Evolutionary conservation across 495 filamentous ascomycete species (phyloP), one percentile per base, ranked within the genome.

Genomic region (Xylaria cubensis): DNA sequence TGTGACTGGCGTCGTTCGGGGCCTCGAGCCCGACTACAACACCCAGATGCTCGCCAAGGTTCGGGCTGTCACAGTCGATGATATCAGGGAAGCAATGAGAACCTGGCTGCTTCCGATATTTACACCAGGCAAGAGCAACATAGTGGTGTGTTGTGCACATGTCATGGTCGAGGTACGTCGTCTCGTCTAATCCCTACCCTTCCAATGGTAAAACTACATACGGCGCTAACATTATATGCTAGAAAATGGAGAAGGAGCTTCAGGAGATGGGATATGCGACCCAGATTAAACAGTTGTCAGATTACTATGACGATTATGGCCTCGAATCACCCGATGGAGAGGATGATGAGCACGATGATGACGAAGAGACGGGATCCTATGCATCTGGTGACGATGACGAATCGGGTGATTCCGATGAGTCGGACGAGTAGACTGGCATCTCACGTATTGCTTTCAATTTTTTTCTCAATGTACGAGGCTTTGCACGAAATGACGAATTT

Each of bases 241-340:
- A 96, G 93, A 85, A 85, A 48, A 87, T 97, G 61, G 86, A 89
- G 75, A 88, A 90, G 75, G 89, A 89, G 26, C 92, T 98, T 71
- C 83, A 89, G 64, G 83, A 84, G 10, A 90, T 88, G 53, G 92
- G 94, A 0, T 98, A 97, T 86, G 90, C 89, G 72, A 91, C 93
- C 0, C 85, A 92, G 68, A 85, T 94, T 34, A 90, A 92, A 75
- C 77, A 88, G n/a, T 84, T 98, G 58, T 89, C 90, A 67, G 88
- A 90, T 68, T 98, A 97, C 79, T 89, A 97, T 78, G 94, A 97
- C 75, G 93, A 94, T 79, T 99, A 99, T 80, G 96, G 95, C 6
- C 80, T 98, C 36, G 88, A 92, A 81, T 86, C 81, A 12, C 90
- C 86, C n/a, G 90, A 89, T 3, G 91, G 88, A 2, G 90, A 92